A percentile compares a stretch with the other conserved stretches of the same genome.
Evolutionary conservation across 306 rosid species (phyloP).

Genomic region (Alnus glutinosa): DNA sequence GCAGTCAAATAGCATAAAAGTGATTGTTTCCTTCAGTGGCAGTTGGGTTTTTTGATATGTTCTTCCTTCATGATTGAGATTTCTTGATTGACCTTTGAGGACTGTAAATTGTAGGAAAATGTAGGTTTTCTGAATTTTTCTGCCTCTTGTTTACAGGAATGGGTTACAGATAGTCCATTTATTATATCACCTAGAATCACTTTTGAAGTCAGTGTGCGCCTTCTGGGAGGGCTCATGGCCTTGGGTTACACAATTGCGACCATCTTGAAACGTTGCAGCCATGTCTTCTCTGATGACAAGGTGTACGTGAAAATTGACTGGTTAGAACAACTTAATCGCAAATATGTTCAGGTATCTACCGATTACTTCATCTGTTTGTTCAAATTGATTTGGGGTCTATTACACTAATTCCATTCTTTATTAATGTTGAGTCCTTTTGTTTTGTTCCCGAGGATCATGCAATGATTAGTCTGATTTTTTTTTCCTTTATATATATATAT

Average conservation of each 20-base stretch:
- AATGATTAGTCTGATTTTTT: constrained; percentile 7
- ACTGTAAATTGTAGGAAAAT: constrained; percentile 14
- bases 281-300: constrained; percentile 70
- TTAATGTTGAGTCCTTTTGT: not conserved
- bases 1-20: not conserved
- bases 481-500: not conserved
- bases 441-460: constrained; percentile 9
- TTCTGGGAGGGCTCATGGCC: constrained; percentile 99
- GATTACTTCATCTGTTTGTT: constrained; percentile 7
- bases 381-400: not conserved
- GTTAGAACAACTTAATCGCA: constrained; percentile 94
- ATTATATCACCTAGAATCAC: constrained; percentile 97
- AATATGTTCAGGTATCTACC: constrained; percentile 77
- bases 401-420: not conserved
- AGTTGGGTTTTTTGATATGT: not conserved
- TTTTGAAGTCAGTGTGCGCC: constrained; percentile 97
- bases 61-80: constrained; percentile 17
- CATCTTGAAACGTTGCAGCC: constrained; percentile 95
- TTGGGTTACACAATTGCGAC: constrained; percentile 94
- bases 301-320: constrained; percentile 86
- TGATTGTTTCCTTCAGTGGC: not conserved
- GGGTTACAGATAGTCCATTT: constrained; percentile 97
- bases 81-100: constrained; percentile 14
- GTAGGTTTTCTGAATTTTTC: not conserved
- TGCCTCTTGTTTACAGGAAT: constrained; percentile 65